Evolutionary conservation across 2,329 filamentous ascomycete species (phyloP).

Genomic region (Sordariomycetes sp.): DNA sequence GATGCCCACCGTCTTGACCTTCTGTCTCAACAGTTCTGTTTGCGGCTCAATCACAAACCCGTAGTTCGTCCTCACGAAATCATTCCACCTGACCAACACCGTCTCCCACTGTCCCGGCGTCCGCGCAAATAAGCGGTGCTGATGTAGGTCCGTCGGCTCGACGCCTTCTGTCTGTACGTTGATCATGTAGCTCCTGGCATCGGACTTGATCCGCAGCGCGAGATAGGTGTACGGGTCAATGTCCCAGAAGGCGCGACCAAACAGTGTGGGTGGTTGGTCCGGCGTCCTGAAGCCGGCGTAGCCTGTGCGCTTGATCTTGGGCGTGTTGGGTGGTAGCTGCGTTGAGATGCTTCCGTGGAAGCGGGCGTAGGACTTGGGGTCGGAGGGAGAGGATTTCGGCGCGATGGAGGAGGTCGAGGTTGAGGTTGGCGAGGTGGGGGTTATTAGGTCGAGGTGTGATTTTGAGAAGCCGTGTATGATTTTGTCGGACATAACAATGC

Average conservation of each 20-base stretch:
- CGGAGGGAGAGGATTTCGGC: slow-evolving; percentile 8
- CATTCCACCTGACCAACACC: slow-evolving; percentile 78
- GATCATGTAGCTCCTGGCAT: slow-evolving; percentile 86
- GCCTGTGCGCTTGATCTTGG: slow-evolving; percentile 69
- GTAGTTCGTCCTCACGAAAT: slow-evolving; percentile 92
- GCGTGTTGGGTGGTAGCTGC: slow-evolving; percentile 64
- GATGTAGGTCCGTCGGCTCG: slow-evolving; percentile 90
- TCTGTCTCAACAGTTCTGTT: slow-evolving; percentile 77
- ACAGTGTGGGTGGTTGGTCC: slow-evolving; percentile 69
- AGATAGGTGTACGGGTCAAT: slow-evolving; percentile 85
- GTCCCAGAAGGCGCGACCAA: slow-evolving; percentile 80
- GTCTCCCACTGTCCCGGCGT: slow-evolving; percentile 89
- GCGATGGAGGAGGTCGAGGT: slow-evolving; percentile 35
- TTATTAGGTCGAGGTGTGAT: too few relatives aligned
- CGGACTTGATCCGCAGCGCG: slow-evolving; percentile 79
- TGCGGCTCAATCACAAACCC: slow-evolving; percentile 90
- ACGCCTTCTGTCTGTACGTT: slow-evolving; percentile 94
- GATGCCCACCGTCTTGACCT: slow-evolving; percentile 77
- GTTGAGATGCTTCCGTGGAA: slow-evolving; percentile 89
- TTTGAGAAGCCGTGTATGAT: slow-evolving; percentile 88
- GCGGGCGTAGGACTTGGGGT: slow-evolving; percentile 47
- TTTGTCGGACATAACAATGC: slow-evolving; percentile 77
- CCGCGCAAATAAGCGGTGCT: slow-evolving; percentile 77
- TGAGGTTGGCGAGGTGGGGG: slow-evolving; percentile 58
- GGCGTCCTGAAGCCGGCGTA: slow-evolving; percentile 86